These are phyloP conservation scores for Ogataea thermomethanolica DNA, from an alignment of 805 yeast species.

Conservation along the genomic window DNA sequence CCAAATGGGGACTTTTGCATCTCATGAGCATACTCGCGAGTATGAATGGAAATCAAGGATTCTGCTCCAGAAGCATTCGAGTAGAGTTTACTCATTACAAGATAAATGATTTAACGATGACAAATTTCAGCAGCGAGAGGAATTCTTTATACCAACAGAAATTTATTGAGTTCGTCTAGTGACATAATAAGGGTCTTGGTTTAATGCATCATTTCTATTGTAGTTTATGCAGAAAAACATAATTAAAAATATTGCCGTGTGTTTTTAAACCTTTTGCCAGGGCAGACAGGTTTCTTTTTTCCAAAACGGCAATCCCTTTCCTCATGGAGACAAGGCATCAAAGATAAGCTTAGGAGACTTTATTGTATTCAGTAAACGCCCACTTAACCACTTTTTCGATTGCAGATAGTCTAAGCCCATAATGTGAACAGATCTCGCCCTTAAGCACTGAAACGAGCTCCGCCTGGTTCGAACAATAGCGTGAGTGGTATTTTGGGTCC, in stretches of 20 bases:
- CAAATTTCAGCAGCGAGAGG: neutral
- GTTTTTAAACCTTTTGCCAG: neutral
- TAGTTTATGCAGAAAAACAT: neutral
- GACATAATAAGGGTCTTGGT: slow-evolving; percentile 4
- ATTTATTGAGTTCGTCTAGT: neutral
- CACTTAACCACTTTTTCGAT: neutral
- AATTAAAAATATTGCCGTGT: neutral
- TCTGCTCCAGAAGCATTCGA: slow-evolving; percentile 13
- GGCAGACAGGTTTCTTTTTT: neutral
- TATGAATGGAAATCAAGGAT: slow-evolving; percentile 28
- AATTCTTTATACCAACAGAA: neutral
- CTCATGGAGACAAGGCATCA: slow-evolving; percentile 6
- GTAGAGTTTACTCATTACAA: slow-evolving; percentile 6
- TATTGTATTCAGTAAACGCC: neutral
- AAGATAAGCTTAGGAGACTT: slow-evolving; percentile 1
- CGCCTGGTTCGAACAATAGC: neutral
- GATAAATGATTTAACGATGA: neutral
- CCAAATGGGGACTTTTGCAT: slow-evolving; percentile 38
- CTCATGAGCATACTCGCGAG: slow-evolving; percentile 46
- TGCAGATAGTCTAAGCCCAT: slow-evolving; percentile 1
- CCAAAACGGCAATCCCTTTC: neutral
- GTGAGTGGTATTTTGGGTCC: neutral
- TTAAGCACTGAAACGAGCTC: neutral
- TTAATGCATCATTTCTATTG: neutral
- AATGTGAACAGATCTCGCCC: slow-evolving; percentile 2